Base-by-base conservation (phyloP, 202 grass and related monocot genomes). In the Dendrocalamus latiflorus region DNA sequence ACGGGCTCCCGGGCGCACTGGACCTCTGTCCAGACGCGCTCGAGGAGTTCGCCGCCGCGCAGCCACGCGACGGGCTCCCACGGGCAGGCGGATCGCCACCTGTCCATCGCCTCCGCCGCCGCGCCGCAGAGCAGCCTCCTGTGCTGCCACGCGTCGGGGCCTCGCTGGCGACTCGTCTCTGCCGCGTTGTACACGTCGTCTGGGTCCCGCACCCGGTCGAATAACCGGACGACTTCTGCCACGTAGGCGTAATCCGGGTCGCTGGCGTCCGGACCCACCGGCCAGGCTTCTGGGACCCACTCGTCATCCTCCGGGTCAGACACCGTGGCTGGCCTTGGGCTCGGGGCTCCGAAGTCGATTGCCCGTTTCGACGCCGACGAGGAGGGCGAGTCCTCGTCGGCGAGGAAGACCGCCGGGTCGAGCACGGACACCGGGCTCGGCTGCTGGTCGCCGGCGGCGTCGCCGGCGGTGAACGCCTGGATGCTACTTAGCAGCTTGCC, bases 401-500 rank as follows among this genome's bases (percentile, higher is more conserved):
- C 81, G 21, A 97, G 86, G 72, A 94, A 93, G 0, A 86, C 79
- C 6, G 81, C 81, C n/a, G 89, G 74, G 59, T 98, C 85, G 2
- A 99, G 83, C 21, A 99, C 96, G 16, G 96, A 99, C 13, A 99
- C 89, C 6, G 96, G 96, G 70, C 93, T 95, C 17, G 96, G 96
- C 42, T 99, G 96, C 49, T 82, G 83, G 51, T 95, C 89, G 8
- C 15, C 6, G 1, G 78, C 57, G 2, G 42, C 53, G 20, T 84
- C 76, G 9, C 93, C 72, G 73, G 77, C 63, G 16, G 96, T 95
- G 65, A 99, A 90, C 25, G 93, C 91, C 7, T 90, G 83, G 77
- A 99, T 99, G 83, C 89, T 95, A 62, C 73, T 91, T 61, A 99
- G 66, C 1, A 99, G 82, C 82, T 90, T 93, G 60, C 89, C 93